Evolutionary conservation across 2,329 filamentous ascomycete genomes (phyloP), one percentile per base, ranked within the genome.

Genomic region (Fusarium brachygibbosum): DNA sequence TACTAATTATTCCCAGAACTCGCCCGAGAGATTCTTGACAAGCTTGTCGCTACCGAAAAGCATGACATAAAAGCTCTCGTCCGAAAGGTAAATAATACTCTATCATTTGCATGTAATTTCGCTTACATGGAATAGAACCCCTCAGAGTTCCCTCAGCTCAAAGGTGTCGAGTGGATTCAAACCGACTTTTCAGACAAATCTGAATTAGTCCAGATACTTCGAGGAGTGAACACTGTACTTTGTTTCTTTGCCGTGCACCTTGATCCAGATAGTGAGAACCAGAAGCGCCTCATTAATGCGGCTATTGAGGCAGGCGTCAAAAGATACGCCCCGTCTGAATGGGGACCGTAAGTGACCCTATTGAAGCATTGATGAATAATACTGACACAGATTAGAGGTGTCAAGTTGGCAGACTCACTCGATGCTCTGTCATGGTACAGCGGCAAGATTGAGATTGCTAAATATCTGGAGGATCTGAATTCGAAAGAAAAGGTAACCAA

Each of bases 211-310:
- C 12, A 9, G 2, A 10, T 63, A 9, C 38, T 63, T 1, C 31
- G 5, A 0, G 60, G 42, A 2, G 58, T 63, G 0, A 12, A 63
- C 3, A 63, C 42, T 1, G 58, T 63, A 2, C 49, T 63, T 4
- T 63, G 49, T 4, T 63, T 63, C 14, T 23, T 63, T 6, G 58
- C 48, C 0, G 60, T 57, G 0, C 60, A 63, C 1, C 31, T 63
- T 0, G 60, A 63, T 6, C 42, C 31, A 0, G 49, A 42, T 0
- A 35, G 4, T 2, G 41, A 44, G 4, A 63, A 60, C 1, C 60
- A 63, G 2, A 63, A 57, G n/a, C 49, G 58, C 14, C n/a, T 63
- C 5, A 63, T 63, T 4, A 14, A 63, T 8, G 37, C 60, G 4
- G 31, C 40, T 14, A 13, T 63, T 3, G 37, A 63, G 17, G 49